Evolutionary conservation across 2,329 filamentous ascomycete genomes (phyloP), one percentile per base, ranked within the genome.

Genomic region (Colletotrichum sublineola): DNA sequence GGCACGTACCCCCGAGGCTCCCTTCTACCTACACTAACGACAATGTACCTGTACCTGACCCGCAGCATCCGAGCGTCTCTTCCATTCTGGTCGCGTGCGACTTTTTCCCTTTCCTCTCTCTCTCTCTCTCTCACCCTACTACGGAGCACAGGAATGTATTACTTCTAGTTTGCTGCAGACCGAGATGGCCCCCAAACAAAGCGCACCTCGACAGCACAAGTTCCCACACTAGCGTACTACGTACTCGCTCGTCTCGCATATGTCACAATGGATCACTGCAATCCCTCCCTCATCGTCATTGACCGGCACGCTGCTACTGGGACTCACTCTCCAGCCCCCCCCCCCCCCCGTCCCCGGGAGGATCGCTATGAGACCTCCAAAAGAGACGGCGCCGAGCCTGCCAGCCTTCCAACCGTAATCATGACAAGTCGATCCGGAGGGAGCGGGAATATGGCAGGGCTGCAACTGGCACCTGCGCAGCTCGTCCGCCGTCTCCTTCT

Each of bases 1-100:
- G 53, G 64, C 53, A 57, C 63, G 63, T 65, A 38, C 24, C 64
- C 3, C 18, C 12, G 6, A 15, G 15, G 12, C 58, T 46, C 65
- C 65, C 58, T 58, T 48, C 33, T 42, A 60, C 48, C 29, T 44
- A 14, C 2, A 7, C 33, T 42, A 60, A 48, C 29, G 53, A 14
- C 2, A 7, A 69, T 60, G 69, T 70, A 65, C 66, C 66, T 65
- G 55, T 73, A 73, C 61, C 61, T 66, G 55, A 73, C 58, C 70
- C 60, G 70, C 55, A 73, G 53, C 60, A 65, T 70, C 70, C 66
- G 70, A 70, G 70, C 70, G 61, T 62, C 56, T 14, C 11, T 18
- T 15, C 2, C 40, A 29, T 50, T 46, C 15, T 61, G 56, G 69
- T 65, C 60, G 55, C 56, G 66, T 62, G 70, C 52, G 38, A 68